Evolutionary conservation across 108 stramenopile species (phyloP).

Genomic region (Seminavis robusta): DNA sequence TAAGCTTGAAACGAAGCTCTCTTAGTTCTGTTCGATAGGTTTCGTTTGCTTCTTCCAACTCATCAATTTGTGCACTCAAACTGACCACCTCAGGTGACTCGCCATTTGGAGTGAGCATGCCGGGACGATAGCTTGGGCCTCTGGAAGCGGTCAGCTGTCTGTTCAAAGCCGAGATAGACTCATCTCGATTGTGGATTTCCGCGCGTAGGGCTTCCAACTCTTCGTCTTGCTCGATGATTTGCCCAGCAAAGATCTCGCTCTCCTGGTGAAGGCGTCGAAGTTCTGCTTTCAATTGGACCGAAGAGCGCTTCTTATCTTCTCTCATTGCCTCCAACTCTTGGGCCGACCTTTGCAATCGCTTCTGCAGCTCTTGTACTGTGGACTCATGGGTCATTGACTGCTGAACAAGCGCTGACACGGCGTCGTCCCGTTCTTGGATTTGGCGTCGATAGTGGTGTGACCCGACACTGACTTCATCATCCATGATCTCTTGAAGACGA

Average conservation of each 20-base stretch:
- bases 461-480: neutral
- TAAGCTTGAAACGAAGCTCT: no score
- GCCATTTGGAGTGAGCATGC: no score
- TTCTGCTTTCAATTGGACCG: slow-evolving; percentile 16
- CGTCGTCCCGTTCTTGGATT: slow-evolving; percentile 47
- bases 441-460: neutral
- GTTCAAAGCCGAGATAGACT: slow-evolving; percentile 22
- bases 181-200: slow-evolving; percentile 31
- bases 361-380: slow-evolving; percentile 21
- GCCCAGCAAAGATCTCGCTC: slow-evolving; percentile 82
- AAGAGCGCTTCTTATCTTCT: neutral
- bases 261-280: slow-evolving; percentile 60
- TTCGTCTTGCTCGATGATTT: slow-evolving; percentile 84
- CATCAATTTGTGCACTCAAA: no score
- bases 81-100: no score
- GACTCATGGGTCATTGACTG: slow-evolving; percentile 54
- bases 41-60: slow-evolving; percentile 6
- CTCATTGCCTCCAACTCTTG: slow-evolving; percentile 22
- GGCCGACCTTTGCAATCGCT: slow-evolving; percentile 12
- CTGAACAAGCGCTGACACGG: slow-evolving; percentile 45
- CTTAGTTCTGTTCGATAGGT: no score
- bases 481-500: neutral
- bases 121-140: no score
- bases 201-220: slow-evolving; percentile 55
- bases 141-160: slow-evolving; percentile 18